These are phyloP conservation scores for Extremus antarcticus DNA, from an alignment of 495 filamentous ascomycete species.

Conservation along the genomic window DNA sequence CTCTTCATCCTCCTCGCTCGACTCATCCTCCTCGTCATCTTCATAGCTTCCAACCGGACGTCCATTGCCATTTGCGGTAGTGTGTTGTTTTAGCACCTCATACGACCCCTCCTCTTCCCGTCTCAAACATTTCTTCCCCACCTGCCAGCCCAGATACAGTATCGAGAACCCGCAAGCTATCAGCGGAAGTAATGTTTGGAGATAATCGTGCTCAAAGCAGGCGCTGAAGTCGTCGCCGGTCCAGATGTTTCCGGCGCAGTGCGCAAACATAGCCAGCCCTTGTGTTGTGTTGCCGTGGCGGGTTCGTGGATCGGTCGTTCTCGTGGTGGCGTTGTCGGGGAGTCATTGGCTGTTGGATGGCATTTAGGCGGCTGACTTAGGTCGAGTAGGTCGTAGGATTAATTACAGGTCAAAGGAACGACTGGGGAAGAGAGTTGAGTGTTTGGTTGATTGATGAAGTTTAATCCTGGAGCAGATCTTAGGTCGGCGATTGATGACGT, in stretches of 20 bases:
- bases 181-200: conserved; percentile 75
- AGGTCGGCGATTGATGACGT: too few species aligned
- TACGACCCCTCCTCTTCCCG: conserved; percentile 41
- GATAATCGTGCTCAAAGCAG: conserved; percentile 81
- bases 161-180: conserved; percentile 58
- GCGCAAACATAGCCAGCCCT: conserved; percentile 49
- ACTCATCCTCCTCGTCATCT: conserved; percentile 23
- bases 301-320: background rate
- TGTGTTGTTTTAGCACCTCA: conserved; percentile 33
- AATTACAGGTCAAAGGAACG: background rate
- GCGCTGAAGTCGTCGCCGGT: conserved; percentile 72
- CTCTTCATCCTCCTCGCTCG: conserved; percentile 55
- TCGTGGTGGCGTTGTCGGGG: background rate
- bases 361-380: background rate
- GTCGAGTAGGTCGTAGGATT: background rate
- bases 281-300: background rate
- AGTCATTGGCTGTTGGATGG: background rate
- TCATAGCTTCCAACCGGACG: conserved; percentile 2
- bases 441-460: too few species aligned
- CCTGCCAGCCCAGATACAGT: conserved; percentile 48
- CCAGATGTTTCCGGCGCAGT: conserved; percentile 76
- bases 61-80: conserved; percentile 9
- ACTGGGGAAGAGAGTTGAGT: background rate
- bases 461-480: too few species aligned
- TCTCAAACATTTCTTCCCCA: conserved; percentile 36